phyloP scores from a whole-genome alignment of 768 basidiomycete species.

The Exsudoporus frostii region DNA sequence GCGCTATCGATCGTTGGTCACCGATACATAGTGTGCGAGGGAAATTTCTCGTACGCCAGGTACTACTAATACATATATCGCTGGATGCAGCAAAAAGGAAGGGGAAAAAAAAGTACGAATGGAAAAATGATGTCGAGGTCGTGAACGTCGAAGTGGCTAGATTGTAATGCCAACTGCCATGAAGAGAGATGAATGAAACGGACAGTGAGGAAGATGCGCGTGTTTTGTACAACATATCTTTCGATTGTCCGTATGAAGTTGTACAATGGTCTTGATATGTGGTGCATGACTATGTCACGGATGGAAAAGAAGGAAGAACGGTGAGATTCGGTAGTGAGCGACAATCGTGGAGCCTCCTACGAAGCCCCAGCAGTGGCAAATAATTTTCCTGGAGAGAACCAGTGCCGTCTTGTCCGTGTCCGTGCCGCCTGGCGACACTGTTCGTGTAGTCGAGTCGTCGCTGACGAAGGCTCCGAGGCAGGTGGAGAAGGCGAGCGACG shows the following conservation, averaged over 20 bases:
- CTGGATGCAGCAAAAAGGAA: constrained; percentile 12
- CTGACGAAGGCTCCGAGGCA: constrained; percentile 31
- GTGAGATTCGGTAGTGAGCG: constrained; percentile 7
- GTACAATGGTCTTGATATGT: constrained; percentile 1
- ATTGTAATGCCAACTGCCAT: constrained; percentile 21
- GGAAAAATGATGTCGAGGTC: constrained; percentile 13
- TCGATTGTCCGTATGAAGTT: constrained; percentile 19
- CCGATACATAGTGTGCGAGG: constrained; percentile 21
- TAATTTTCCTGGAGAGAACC: constrained; percentile 54
- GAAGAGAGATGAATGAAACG: constrained; percentile 6
- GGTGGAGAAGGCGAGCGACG: constrained; percentile 41
- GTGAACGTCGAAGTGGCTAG: constrained; percentile 28
- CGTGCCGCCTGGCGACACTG: constrained; percentile 33
- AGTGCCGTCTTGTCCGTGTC: constrained; percentile 44
- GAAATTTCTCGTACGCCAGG: constrained; percentile 30
- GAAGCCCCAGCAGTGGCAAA: constrained; percentile 42
- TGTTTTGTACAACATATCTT: constrained; percentile 22
- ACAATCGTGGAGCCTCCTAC: constrained; percentile 16
- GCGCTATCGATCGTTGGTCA: constrained; percentile 6
- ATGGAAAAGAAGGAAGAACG: not conserved
- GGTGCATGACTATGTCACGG: not conserved
- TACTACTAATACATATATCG: constrained; percentile 33
- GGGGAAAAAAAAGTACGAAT: not conserved
- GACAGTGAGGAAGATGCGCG: constrained; percentile 9
- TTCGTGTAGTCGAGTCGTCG: constrained; percentile 28